phyloP scores from a whole-genome alignment of 371 early-diverging fungal species.

The Encephalitozoon intestinalis region DNA sequence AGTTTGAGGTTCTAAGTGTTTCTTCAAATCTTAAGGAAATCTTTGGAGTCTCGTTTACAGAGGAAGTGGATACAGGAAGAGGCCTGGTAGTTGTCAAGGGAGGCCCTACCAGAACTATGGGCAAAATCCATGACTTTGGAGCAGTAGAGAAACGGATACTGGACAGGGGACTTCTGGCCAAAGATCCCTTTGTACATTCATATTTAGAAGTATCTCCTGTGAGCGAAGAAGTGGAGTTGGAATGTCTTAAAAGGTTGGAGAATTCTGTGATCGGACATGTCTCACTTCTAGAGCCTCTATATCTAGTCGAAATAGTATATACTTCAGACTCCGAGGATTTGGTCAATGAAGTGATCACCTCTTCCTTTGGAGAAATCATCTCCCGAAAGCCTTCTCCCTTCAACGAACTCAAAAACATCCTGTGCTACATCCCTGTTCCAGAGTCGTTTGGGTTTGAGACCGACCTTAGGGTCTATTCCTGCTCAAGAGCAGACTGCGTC shows the following conservation, averaged over 20 bases:
- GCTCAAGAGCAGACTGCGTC: conserved; percentile 85
- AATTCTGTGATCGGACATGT: not conserved
- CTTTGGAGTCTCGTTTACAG: not conserved
- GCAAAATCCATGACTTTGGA: not conserved
- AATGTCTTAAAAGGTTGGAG: not conserved
- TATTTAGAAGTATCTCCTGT: not conserved
- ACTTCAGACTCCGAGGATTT: not conserved
- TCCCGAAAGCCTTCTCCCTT: not conserved
- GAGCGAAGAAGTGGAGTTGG: not conserved
- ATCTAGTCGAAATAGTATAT: not conserved
- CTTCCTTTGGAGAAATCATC: not conserved
- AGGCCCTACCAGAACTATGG: not conserved
- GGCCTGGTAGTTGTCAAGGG: not conserved
- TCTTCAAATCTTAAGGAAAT: not conserved
- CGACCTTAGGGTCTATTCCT: conserved; percentile 81
- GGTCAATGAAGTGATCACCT: not conserved
- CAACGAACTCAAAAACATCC: not conserved
- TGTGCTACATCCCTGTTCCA: conserved; percentile 72
- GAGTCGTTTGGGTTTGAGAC: conserved; percentile 89
- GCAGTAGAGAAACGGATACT: not conserved
- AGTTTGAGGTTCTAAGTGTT: not conserved
- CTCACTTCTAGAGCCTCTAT: not conserved
- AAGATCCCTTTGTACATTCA: not conserved
- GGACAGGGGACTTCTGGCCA: not conserved
- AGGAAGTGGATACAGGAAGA: not conserved